phyloP scores from a whole-genome alignment of 139 green algal genomes.

The Coccomyxa sp. region DNA sequence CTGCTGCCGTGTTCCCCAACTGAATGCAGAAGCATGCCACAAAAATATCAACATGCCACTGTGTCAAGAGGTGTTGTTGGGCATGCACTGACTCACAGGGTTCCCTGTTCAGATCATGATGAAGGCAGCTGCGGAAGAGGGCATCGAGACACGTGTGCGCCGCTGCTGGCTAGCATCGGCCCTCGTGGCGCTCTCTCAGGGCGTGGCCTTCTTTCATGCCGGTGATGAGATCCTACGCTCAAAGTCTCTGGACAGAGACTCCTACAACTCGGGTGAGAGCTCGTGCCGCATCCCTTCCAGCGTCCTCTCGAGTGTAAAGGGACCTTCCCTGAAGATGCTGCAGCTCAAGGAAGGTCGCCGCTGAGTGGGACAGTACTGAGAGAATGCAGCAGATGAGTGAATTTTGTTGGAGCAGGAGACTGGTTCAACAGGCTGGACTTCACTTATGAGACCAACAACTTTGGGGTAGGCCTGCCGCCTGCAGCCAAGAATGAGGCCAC shows the following conservation, averaged over 20 bases:
- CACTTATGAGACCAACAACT: constrained; percentile 70
- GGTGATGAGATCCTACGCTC: constrained; percentile 81
- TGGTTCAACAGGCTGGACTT: constrained; percentile 84
- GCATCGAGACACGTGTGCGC: constrained; percentile 44
- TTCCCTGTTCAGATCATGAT: constrained; percentile 39
- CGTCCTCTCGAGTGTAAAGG: neutral
- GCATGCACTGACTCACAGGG: too few relatives aligned
- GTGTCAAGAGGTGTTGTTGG: too few relatives aligned
- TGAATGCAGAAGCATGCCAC: neutral
- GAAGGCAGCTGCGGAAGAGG: constrained; percentile 38
- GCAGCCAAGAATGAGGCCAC: constrained; percentile 70
- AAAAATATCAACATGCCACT: neutral
- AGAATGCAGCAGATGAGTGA: neutral
- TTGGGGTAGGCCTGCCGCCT: constrained; percentile 63
- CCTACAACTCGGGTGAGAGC: constrained; percentile 68
- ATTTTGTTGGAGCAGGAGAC: constrained; percentile 37
- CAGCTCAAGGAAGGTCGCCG: neutral
- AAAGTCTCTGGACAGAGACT: constrained; percentile 84
- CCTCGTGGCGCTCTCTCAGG: constrained; percentile 60
- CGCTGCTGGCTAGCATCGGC: constrained; percentile 60
- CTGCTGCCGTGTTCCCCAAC: neutral
- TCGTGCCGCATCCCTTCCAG: too few relatives aligned
- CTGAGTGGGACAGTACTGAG: neutral
- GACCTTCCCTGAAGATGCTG: neutral
- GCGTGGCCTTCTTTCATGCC: constrained; percentile 78